Base-by-base conservation (phyloP, 768 basidiomycete species). In the Krasilnikovozyma curviuscula region DNA sequence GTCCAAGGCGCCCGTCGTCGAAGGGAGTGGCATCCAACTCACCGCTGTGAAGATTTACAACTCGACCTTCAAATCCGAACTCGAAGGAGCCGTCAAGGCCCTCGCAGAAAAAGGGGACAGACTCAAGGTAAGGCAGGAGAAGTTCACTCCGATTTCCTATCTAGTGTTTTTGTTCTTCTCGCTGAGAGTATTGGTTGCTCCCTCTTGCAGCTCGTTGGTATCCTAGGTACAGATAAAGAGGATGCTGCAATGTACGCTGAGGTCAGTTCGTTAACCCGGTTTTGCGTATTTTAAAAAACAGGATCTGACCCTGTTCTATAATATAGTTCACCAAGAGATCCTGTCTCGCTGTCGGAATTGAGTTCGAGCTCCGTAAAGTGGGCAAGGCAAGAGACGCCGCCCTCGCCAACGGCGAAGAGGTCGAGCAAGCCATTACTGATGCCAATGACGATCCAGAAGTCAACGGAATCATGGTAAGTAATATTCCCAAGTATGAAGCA, bases 391-490 rank as follows among this genome's bases (percentile, higher is more conserved):
- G 49, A 16, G 61, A 62, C 24, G 59, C 57, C 3, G 33, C 39
- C 5, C 59, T 63, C 42, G 56, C 56, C 3, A 67, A 67, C 21
- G 66, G 75, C 6, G 74, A 69, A 0, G 81, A 83, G 10, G 86
- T 88, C 7, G 93, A 98, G 63, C 83, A 91, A 63, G 89, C 83
- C 7, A 91, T 97, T 56, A 78, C 95, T 28, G 83, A 86, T 59
- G 86, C 89, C 7, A 98, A 98, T 60, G 81, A 81, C 53, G 88
- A 97, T 59, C 68, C 69, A 13, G 70, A 68, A 47, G 75, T 91
- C 9, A 76, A 91, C 65, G 91, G 91, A 8, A 86, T 98, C 60
- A 93, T 97, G 89, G 93, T 89, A 55, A 52, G 74, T 57, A 9
- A 5, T 7, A 27, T 27, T 44, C 42, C 34, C 18, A 37, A 14